Evolutionary conservation across 495 filamentous ascomycete species (phyloP).

Genomic region (Lineolata rhizophorae): DNA sequence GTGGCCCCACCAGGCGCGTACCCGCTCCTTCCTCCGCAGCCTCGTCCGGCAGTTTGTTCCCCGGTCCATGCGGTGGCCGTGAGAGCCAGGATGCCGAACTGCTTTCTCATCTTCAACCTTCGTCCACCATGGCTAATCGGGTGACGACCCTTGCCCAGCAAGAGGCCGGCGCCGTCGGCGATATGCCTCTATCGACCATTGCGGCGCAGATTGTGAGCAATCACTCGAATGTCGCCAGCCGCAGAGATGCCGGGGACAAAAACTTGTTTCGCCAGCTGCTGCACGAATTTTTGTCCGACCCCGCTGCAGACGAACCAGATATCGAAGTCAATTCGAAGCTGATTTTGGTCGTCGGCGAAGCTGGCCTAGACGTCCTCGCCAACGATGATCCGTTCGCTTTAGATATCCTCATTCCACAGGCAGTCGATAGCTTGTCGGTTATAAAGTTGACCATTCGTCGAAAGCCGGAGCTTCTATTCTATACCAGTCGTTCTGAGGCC

Average conservation of each 20-base stretch:
- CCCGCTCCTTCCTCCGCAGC: too few species aligned
- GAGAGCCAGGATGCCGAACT: too few species aligned
- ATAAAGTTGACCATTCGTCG: constrained; percentile 50
- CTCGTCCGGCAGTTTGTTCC: too few species aligned
- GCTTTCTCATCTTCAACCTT: too few species aligned
- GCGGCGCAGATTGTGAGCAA: constrained; percentile 28
- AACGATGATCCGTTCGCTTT: constrained; percentile 39
- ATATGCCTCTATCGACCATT: constrained; percentile 25
- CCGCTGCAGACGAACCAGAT: constrained; percentile 31
- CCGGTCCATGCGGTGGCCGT: too few species aligned
- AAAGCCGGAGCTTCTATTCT: constrained; percentile 48
- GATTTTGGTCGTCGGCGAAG: constrained; percentile 61
- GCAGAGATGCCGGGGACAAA: constrained; percentile 22
- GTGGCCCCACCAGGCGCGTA: too few species aligned
- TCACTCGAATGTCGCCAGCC: constrained; percentile 18
- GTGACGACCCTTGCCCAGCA: too few species aligned
- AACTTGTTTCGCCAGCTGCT: constrained; percentile 42
- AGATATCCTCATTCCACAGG: constrained; percentile 30
- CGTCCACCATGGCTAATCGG: too few species aligned
- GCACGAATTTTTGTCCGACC: constrained; percentile 32
- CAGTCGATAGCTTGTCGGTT: constrained; percentile 45
- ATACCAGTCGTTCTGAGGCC: constrained; percentile 23
- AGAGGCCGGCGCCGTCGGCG: constrained; percentile 4
- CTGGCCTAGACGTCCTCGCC: constrained; percentile 44
- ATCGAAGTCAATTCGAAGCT: constrained; percentile 59